Evolutionary conservation across 805 yeast species (phyloP), one percentile per base, ranked within the genome.

Genomic region (Metschnikowia cerradonensis): DNA sequence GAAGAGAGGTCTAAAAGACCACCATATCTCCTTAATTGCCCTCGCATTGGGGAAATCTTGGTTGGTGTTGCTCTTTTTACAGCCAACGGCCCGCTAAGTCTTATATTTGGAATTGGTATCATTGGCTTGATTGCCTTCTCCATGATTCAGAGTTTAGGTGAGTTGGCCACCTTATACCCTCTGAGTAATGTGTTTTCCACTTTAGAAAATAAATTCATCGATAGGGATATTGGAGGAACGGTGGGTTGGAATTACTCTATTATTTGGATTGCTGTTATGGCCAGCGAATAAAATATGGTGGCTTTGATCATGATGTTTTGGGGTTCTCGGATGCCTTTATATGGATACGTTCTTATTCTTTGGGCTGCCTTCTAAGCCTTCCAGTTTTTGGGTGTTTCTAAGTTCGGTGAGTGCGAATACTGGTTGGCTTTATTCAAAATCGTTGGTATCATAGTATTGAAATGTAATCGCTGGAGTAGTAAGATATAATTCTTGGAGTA

Each of bases 371-470:
- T 81, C 59, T 66, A 81, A 31, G 68, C 68, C 19, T 79, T 76
- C 59, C 83, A 80, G 58, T 67, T 73, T 22, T 60, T 81, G 39
- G 78, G 81, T 11, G 84, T 81, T 5, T 66, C 72, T 3, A 73
- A 76, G 52, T 81, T 79, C 67, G 86, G 85, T 20, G 84, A 81
- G 57, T 70, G 76, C 7, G 85, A 81, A 59, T 81, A 72, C 54
- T 67, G 80, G 67, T 61, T 81, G 26, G 83, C 83, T 0, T 65
- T 79, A 44, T 49, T 73, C 45, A 81, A 81, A 61, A 60, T 80
- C 11, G 62, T 70, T 5, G 79, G 80, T 17, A 60, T 80, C 26
- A 7, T 23, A 7, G 26, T 23, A 7, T 17, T 17, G 17, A 17
- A 17, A 17, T 17, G 17, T 17, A 17, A 17, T 17, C 17, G 17